These are phyloP conservation scores for Ustilago lituana DNA, from an alignment of 1,284 basidiomycete genomes.

Conservation along the genomic window DNA sequence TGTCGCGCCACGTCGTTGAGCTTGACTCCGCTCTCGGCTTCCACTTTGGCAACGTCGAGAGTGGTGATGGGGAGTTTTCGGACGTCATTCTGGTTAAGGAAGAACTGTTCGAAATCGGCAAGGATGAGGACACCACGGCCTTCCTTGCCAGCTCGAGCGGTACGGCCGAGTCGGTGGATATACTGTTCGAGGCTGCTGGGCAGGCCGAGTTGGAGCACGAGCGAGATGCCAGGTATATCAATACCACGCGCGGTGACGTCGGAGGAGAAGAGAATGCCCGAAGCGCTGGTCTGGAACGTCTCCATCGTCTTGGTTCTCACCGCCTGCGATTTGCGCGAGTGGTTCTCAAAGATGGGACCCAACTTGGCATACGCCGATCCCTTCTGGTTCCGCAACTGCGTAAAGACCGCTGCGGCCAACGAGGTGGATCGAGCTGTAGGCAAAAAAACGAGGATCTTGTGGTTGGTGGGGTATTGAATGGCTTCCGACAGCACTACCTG, in stretches of 20 bases:
- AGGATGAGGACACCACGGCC: constrained; percentile 74
- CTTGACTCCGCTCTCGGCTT: constrained; percentile 11
- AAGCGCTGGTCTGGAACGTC: constrained; percentile 71
- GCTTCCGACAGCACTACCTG: constrained; percentile 68
- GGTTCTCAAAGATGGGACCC: constrained; percentile 50
- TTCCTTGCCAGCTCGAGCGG: constrained; percentile 70
- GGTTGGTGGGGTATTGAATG: constrained; percentile 33
- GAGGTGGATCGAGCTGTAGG: constrained; percentile 77
- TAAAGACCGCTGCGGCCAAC: constrained; percentile 70
- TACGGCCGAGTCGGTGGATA: constrained; percentile 70
- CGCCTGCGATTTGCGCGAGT: constrained; percentile 53
- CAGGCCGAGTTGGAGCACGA: constrained; percentile 73
- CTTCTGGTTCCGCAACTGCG: constrained; percentile 22
- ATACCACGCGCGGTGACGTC: constrained; percentile 91
- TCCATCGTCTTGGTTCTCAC: constrained; percentile 47
- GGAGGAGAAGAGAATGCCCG: constrained; percentile 80
- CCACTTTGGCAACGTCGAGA: constrained; percentile 19
- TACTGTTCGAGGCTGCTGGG: constrained; percentile 57
- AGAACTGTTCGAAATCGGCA: constrained; percentile 72
- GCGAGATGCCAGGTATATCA: constrained; percentile 68
- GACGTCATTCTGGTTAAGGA: constrained; percentile 71
- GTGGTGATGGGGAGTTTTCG: constrained; percentile 67
- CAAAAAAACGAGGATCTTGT: constrained; percentile 71
- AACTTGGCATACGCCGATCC: constrained; percentile 19
- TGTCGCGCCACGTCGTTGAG: constrained; percentile 6